These are phyloP conservation scores for Trichophyton mentagrophytes DNA, from an alignment of 2,329 filamentous ascomycete genomes.

Conservation along the genomic window DNA sequence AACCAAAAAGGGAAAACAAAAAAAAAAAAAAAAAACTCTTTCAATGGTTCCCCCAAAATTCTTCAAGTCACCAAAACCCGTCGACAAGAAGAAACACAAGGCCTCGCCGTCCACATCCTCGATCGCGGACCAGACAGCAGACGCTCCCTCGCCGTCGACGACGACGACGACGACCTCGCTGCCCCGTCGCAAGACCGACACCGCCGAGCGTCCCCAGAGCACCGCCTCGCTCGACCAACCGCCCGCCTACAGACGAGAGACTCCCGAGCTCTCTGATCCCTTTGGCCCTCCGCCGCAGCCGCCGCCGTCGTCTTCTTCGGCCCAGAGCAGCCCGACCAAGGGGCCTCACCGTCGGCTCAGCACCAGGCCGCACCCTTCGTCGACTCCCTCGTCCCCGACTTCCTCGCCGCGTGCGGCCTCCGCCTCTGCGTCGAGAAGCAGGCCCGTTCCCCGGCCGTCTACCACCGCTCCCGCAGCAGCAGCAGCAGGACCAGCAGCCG, in stretches of 20 bases:
- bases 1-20: background rate
- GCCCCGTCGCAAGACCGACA: background rate
- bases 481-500: background rate
- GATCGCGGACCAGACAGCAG: background rate
- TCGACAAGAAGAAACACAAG: conserved; percentile 19
- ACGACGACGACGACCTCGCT: background rate
- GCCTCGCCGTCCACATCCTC: conserved; percentile 1
- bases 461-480: background rate
- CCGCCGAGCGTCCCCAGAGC: background rate
- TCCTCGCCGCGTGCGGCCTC: background rate
- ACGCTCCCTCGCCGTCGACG: background rate
- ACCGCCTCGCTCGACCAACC: background rate
- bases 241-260: background rate
- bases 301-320: background rate
- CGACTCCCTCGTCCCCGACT: background rate
- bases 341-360: conserved; percentile 2
- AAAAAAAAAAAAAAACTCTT: background rate
- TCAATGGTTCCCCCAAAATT: conserved; percentile 26
- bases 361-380: background rate
- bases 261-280: background rate
- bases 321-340: conserved; percentile 2
- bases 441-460: background rate
- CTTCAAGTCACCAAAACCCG: conserved; percentile 21
- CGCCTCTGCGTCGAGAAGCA: background rate
- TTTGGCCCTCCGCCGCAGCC: background rate